Evolutionary conservation across 139 green algal genomes (phyloP).

Genomic region (Chlorella sp.): DNA sequence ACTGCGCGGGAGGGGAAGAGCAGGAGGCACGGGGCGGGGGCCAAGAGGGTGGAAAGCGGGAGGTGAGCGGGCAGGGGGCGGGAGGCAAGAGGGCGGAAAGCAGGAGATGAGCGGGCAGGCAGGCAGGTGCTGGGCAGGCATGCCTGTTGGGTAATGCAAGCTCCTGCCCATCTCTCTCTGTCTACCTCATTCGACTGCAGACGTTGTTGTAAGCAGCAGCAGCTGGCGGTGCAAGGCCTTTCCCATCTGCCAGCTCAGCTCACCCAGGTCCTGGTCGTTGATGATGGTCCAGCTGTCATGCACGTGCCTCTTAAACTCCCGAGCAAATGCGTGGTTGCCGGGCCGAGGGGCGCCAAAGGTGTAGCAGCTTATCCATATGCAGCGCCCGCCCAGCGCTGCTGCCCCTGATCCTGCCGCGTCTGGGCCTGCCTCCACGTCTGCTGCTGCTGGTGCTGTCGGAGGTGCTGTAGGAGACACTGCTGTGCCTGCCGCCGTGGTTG

Average conservation of each 20-base stretch:
- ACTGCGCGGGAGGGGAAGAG: background rate
- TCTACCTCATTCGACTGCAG: too few relatives aligned
- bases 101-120: background rate
- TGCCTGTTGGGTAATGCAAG: too few relatives aligned
- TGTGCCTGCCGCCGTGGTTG: background rate
- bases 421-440: background rate
- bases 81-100: background rate
- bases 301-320: background rate
- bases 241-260: background rate
- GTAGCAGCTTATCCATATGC: background rate
- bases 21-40: background rate
- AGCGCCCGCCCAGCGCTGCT: background rate
- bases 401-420: background rate
- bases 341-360: background rate
- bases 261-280: constrained; percentile 19
- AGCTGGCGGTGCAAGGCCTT: too few relatives aligned
- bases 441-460: background rate
- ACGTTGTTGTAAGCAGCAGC: too few relatives aligned
- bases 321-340: constrained; percentile 13
- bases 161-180: too few relatives aligned
- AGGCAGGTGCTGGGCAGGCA: background rate
- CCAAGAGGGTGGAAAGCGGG: too few relatives aligned
- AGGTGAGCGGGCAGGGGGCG: background rate
- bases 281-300: constrained; percentile 4
- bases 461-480: background rate